phyloP scores from a whole-genome alignment of 176 grass and related monocot genomes.

The Rhynchospora pubera region DNA sequence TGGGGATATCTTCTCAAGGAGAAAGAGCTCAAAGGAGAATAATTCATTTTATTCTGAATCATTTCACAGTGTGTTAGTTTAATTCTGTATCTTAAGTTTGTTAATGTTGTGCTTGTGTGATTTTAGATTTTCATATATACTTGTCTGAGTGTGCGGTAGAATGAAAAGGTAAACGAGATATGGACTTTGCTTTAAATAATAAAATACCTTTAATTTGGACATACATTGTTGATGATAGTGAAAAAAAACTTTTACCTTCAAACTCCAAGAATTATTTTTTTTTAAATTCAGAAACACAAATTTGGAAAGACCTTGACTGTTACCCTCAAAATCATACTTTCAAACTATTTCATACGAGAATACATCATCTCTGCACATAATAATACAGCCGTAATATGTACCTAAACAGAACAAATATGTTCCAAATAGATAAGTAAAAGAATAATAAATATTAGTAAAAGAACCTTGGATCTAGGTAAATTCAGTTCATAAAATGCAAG shows the following conservation, averaged over 20 bases:
- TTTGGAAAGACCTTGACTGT: background rate
- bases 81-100: slow-evolving; percentile 10
- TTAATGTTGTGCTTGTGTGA: background rate
- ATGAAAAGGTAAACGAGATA: background rate
- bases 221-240: background rate
- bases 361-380: slow-evolving; percentile 1
- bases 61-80: slow-evolving; percentile 35
- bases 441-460: background rate
- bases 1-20: slow-evolving; percentile 48
- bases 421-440: background rate
- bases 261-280: background rate
- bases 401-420: slow-evolving; percentile 3
- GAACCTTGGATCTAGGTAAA: background rate
- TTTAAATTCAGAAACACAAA: background rate
- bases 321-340: background rate
- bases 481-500: slow-evolving; percentile 3
- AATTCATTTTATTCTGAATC: slow-evolving; percentile 39
- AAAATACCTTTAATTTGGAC: slow-evolving; percentile 6
- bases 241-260: slow-evolving; percentile 9
- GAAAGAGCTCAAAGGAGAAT: slow-evolving; percentile 47
- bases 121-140: background rate
- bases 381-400: background rate
- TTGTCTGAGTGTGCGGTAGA: background rate
- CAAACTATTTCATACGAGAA: background rate
- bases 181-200: background rate